A percentile compares a stretch with the other conserved stretches of the same genome.
phyloP scores from a whole-genome alignment of 495 filamentous ascomycete species.

The Pseudomonodictys pantanalensis region DNA sequence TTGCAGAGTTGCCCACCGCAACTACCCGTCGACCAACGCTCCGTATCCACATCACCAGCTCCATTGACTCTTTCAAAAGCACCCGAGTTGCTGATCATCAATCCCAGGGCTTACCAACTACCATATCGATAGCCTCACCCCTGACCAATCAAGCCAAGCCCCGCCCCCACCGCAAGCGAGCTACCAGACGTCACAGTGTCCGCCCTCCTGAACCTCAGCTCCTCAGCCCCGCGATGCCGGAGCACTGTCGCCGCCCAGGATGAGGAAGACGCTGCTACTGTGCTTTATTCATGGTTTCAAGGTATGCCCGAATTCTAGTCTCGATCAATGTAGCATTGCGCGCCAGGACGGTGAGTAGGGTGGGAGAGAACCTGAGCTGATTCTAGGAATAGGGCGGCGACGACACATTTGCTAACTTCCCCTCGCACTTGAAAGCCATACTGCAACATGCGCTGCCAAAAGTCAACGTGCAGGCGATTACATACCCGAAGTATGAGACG shows the following conservation, averaged over 20 bases:
- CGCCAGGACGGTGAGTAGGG: neutral
- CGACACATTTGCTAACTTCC: conserved; percentile 79
- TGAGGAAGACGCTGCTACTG: conserved; percentile 86
- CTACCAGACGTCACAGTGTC: too few species aligned
- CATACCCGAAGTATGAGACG: conserved; percentile 92
- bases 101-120: too few species aligned
- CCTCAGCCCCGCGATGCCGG: conserved; percentile 29
- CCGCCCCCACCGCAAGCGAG: neutral
- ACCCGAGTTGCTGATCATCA: too few species aligned
- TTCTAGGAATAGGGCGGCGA: conserved; percentile 66
- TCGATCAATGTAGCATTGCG: neutral
- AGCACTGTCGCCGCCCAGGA: conserved; percentile 46
- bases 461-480: conserved; percentile 63
- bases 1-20: too few species aligned
- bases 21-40: too few species aligned
- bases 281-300: conserved; percentile 98
- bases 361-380: conserved; percentile 11
- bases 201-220: too few species aligned
- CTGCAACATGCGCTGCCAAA: conserved; percentile 70
- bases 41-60: too few species aligned
- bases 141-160: too few species aligned
- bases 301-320: conserved; percentile 48
- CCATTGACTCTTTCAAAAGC: too few species aligned
- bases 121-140: too few species aligned
- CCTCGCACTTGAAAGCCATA: conserved; percentile 67